Percentiles rank a stretch among this genome's conserved stretches.
Evolutionary conservation across 208 protist genomes (phyloP).

Genomic region (Crithidia thermophila): DNA sequence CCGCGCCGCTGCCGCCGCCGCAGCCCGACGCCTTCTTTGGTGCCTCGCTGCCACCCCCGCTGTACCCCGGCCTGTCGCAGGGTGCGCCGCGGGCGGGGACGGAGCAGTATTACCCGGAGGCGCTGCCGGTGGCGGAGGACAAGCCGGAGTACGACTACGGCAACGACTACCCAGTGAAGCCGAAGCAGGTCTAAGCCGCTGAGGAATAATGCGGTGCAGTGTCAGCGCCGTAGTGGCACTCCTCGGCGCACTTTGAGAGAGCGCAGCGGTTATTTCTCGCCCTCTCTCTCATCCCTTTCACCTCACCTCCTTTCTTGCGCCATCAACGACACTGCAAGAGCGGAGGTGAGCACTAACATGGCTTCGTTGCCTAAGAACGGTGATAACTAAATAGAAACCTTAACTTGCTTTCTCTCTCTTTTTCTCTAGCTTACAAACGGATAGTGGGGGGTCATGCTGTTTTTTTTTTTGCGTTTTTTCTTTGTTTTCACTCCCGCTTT

Average conservation of each 20-base stretch:
- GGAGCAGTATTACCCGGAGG: conserved; percentile 5
- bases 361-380: conserved; percentile 5
- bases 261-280: too few relatives aligned
- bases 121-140: background rate
- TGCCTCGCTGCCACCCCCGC: conserved; percentile 30
- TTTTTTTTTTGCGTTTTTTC: conserved; percentile 6
- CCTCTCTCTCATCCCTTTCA: too few relatives aligned
- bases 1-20: conserved; percentile 31
- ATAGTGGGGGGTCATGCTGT: too few relatives aligned
- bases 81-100: background rate
- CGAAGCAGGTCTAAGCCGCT: conserved; percentile 16
- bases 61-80: conserved; percentile 13
- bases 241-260: too few relatives aligned
- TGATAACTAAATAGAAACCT: background rate
- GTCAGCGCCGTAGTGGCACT: too few relatives aligned
- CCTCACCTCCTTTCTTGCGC: too few relatives aligned
- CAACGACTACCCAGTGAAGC: conserved; percentile 16
- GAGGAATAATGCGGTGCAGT: too few relatives aligned
- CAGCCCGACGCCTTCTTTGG: conserved; percentile 17
- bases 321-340: too few relatives aligned
- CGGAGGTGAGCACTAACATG: too few relatives aligned
- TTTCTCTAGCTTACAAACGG: background rate
- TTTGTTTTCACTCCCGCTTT: background rate
- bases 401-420: conserved; percentile 16
- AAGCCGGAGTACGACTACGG: conserved; percentile 6